Evolutionary conservation across 306 rosid species (phyloP).

Genomic region (Corylus avellana): DNA sequence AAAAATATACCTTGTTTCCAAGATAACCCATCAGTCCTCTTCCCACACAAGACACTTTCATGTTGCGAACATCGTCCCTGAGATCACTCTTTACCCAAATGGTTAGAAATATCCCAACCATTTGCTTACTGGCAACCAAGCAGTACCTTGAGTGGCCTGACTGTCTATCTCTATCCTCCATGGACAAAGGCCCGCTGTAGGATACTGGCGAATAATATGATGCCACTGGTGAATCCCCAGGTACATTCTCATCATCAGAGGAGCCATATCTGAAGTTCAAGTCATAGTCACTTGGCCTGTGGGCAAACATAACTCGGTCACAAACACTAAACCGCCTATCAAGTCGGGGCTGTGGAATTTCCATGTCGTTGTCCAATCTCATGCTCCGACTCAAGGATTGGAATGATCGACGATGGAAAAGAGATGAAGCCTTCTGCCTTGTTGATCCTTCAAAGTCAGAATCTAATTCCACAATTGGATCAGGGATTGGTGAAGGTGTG

Average conservation of each 20-base stretch:
- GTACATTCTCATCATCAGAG: constrained; percentile 84
- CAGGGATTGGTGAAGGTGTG: constrained; percentile 82
- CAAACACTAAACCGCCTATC: constrained; percentile 85
- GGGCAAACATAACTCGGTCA: constrained; percentile 74
- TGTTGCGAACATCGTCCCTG: constrained; percentile 67
- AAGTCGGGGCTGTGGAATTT: constrained; percentile 63
- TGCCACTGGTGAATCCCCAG: constrained; percentile 63
- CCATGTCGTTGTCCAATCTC: constrained; percentile 88
- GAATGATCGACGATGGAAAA: constrained; percentile 88
- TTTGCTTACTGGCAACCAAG: constrained; percentile 94
- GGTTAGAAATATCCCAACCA: constrained; percentile 93
- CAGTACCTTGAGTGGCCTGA: constrained; percentile 77
- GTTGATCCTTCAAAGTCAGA: constrained; percentile 88
- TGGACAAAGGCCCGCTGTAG: constrained; percentile 51
- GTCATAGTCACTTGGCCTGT: constrained; percentile 79
- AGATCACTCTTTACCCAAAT: constrained; percentile 89
- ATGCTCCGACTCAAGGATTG: constrained; percentile 94
- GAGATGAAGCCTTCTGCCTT: constrained; percentile 76
- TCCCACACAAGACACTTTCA: constrained; percentile 97
- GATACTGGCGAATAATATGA: constrained; percentile 68
- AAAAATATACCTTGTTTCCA: constrained; percentile 80
- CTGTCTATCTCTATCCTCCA: constrained; percentile 80
- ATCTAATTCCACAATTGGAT: constrained; percentile 83
- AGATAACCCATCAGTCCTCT: constrained; percentile 99
- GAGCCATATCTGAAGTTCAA: constrained; percentile 77